Evolutionary conservation across 805 yeast genomes (phyloP), one percentile per base, ranked within the genome.

Genomic region (Clavispora santaluciae): DNA sequence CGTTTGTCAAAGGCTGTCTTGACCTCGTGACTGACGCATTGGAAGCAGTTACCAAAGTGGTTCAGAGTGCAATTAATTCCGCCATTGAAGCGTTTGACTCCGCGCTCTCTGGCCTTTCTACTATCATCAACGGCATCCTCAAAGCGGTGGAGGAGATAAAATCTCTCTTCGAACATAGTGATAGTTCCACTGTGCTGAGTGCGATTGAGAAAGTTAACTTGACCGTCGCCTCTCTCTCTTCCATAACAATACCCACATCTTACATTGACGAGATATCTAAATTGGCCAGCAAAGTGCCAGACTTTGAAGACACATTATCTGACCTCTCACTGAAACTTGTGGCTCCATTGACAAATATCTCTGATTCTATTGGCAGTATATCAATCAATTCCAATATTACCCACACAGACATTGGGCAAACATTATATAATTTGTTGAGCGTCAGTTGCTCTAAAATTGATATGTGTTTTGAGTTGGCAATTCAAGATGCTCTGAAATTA

Each of bases 1-100:
- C 93, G 5, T 78, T 89, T 0, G 68, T 90, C 6, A 81, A 78
- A 52, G 86, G 90, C 3, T 74, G 86, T 0, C 83, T 81, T 1
- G 79, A 78, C 49, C 78, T 80, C 22, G 36, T 46, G 2, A 39
- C 50, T 2, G 51, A 50, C 1, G 95, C 95, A 0, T 58, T 86
- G 1, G 83, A 86, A 54, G 76, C 87, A 1, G 33, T 50, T 25
- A 80, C 95, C 0, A 86, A 83, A 50, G 56, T 73, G 1, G 66
- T 87, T 1, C 70, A 89, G 6, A 57, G 44, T 12, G 56, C 45
- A 16, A 85, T 88, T 2, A 88, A 90, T 53, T 63, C 63, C 1
- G 79, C 93, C 0, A 58, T 87, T 1, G 64, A 66, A 33, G 89
- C 78, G 6, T 64, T 90, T 21, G 81, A 86, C 41, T 73, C 68